A percentile compares a stretch with the other conserved stretches of the same genome.
phyloP scores from a whole-genome alignment of 1,139 yeast genomes.

The Saccharomycopsis hybrid region DNA sequence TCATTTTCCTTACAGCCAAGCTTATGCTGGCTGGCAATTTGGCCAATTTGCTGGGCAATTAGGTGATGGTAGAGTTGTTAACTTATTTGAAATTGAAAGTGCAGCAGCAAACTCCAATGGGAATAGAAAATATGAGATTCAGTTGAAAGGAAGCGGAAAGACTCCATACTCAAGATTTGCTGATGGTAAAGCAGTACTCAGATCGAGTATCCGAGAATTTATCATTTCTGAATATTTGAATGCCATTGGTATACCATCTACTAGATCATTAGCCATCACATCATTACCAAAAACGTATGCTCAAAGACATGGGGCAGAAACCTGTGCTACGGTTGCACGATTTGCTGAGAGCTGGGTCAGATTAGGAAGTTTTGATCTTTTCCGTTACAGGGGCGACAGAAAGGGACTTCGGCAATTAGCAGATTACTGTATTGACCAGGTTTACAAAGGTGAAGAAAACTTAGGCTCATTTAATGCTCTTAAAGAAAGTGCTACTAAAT shows the following conservation, averaged over 20 bases:
- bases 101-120: slow-evolving; percentile 24
- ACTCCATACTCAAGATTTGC: slow-evolving; percentile 94
- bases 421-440: slow-evolving; percentile 66
- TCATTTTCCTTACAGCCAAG: slow-evolving; percentile 81
- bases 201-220: slow-evolving; percentile 86
- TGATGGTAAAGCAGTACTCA: slow-evolving; percentile 88
- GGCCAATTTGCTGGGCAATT: slow-evolving; percentile 96
- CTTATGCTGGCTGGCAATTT: slow-evolving; percentile 95
- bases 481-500: slow-evolving; percentile 46
- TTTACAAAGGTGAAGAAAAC: slow-evolving; percentile 37
- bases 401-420: slow-evolving; percentile 55
- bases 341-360: slow-evolving; percentile 86
- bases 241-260: slow-evolving; percentile 80
- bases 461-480: slow-evolving; percentile 15
- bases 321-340: slow-evolving; percentile 79
- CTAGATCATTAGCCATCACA: slow-evolving; percentile 74
- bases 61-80: slow-evolving; percentile 91
- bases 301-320: slow-evolving; percentile 62
- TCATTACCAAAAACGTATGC: slow-evolving; percentile 72
- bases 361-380: slow-evolving; percentile 84
- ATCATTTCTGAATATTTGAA: slow-evolving; percentile 75
- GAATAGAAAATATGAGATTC: slow-evolving; percentile 50
- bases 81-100: slow-evolving; percentile 62
- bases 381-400: slow-evolving; percentile 68
- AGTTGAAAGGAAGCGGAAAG: slow-evolving; percentile 84